These are phyloP conservation scores for Pyricularia sp. DNA, from an alignment of 2,329 filamentous ascomycete species.

Conservation along the genomic window DNA sequence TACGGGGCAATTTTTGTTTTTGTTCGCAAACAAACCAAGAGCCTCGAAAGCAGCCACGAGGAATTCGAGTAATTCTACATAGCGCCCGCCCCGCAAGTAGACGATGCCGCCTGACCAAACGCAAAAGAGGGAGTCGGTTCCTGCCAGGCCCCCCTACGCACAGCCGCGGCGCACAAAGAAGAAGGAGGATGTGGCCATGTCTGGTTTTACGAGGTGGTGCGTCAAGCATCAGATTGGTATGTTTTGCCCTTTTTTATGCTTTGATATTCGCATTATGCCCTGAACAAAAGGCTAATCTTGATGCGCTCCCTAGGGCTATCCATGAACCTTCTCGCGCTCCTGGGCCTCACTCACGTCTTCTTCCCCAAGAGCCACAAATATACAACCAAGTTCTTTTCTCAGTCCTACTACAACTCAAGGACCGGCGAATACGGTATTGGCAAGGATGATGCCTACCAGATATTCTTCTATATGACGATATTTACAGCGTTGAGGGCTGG, in stretches of 20 bases:
- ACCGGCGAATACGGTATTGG: constrained; percentile 68
- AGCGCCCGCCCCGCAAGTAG: background rate
- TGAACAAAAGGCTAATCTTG: background rate
- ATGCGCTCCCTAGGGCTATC: constrained; percentile 54
- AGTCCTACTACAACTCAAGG: constrained; percentile 70
- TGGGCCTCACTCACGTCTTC: constrained; percentile 71
- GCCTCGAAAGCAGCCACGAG: background rate
- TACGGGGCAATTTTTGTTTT: background rate
- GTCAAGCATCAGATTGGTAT: constrained; percentile 74
- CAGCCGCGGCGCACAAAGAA: constrained; percentile 41
- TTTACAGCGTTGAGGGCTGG: constrained; percentile 81
- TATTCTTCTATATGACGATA: constrained; percentile 69
- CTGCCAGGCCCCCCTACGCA: background rate
- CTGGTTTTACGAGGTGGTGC: constrained; percentile 57
- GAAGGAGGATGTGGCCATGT: constrained; percentile 53
- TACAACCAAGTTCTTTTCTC: constrained; percentile 79
- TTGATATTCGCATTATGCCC: background rate
- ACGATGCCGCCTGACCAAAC: background rate
- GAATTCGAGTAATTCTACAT: background rate
- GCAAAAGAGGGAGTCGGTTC: background rate
- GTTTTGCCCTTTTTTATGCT: constrained; percentile 17
- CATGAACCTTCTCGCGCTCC: constrained; percentile 73
- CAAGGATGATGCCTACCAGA: constrained; percentile 68
- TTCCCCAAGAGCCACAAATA: constrained; percentile 71
- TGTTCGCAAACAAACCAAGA: background rate